phyloP scores from a whole-genome alignment of 495 filamentous ascomycete species.

The Acidiella bohemica region DNA sequence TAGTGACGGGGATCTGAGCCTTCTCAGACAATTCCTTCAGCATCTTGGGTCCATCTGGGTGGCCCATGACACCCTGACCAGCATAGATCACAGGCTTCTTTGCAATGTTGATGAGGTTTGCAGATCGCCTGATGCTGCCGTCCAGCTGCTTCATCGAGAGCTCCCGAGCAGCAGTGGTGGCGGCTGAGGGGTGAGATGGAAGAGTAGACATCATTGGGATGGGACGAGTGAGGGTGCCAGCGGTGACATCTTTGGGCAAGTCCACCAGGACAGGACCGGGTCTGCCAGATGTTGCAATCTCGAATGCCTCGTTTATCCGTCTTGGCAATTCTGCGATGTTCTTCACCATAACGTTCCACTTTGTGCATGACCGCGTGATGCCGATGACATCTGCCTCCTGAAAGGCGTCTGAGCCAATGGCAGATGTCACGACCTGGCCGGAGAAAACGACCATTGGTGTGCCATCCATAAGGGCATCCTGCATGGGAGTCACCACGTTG shows the following conservation, averaged over 20 bases:
- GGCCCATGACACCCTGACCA: slow-evolving; percentile 53
- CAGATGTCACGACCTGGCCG: slow-evolving; percentile 59
- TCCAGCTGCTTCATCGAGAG: slow-evolving; percentile 44
- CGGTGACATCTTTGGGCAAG: slow-evolving; percentile 67
- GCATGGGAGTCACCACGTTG: slow-evolving; percentile 67
- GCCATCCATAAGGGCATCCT: slow-evolving; percentile 65
- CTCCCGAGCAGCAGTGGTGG: slow-evolving; percentile 50
- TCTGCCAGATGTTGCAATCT: slow-evolving; percentile 63
- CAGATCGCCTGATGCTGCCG: slow-evolving; percentile 47
- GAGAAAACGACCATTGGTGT: slow-evolving; percentile 68
- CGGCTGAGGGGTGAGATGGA: slow-evolving; percentile 55
- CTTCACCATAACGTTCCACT: slow-evolving; percentile 81
- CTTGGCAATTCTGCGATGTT: slow-evolving; percentile 62
- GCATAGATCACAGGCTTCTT: slow-evolving; percentile 70
- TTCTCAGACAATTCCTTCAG: slow-evolving; percentile 58
- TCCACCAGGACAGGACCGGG: slow-evolving; percentile 72
- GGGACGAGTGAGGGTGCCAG: slow-evolving; percentile 47
- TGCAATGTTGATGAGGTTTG: slow-evolving; percentile 53
- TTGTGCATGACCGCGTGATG: slow-evolving; percentile 65
- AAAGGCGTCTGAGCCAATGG: slow-evolving; percentile 69
- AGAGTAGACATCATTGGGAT: slow-evolving; percentile 53
- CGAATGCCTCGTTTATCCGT: slow-evolving; percentile 72
- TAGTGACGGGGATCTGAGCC: slow-evolving; percentile 62
- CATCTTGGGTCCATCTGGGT: slow-evolving; percentile 50
- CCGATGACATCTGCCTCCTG: slow-evolving; percentile 68